Evolutionary conservation across 495 filamentous ascomycete species (phyloP).

Genomic region (Eremomyces bilateralis): DNA sequence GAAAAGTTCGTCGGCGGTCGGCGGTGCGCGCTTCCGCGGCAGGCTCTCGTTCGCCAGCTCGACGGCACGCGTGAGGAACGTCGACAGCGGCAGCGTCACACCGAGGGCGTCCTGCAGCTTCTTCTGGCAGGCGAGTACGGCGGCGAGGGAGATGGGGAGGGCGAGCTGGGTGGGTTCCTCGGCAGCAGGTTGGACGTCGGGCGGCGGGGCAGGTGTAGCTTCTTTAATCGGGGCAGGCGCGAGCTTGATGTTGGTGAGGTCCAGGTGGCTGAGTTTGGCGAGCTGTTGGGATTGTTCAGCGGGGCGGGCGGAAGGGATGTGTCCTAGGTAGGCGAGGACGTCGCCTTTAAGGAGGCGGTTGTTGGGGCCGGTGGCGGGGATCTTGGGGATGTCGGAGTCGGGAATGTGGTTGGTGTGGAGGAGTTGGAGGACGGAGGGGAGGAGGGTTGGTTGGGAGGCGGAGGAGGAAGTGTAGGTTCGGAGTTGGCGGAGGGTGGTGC

Average conservation of each 20-base stretch:
- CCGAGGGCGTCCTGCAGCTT: constrained; percentile 54
- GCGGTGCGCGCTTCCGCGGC: constrained; percentile 39
- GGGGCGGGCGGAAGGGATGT: constrained; percentile 45
- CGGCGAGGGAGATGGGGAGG: constrained; percentile 52
- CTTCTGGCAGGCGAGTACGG: constrained; percentile 58
- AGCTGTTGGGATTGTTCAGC: constrained; percentile 45
- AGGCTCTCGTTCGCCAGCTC: constrained; percentile 71
- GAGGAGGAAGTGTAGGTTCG: too few species aligned
- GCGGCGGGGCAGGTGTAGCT: constrained; percentile 21
- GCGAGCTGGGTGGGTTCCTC: constrained; percentile 30
- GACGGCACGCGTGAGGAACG: constrained; percentile 65
- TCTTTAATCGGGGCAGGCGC: constrained; percentile 18
- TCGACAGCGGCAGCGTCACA: constrained; percentile 61
- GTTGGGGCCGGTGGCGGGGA: constrained; percentile 69
- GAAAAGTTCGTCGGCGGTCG: constrained; percentile 65
- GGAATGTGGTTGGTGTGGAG: constrained; percentile 56
- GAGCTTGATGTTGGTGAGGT: constrained; percentile 87
- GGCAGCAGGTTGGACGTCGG: constrained; percentile 5
- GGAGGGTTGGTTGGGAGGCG: too few species aligned
- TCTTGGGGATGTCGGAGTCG: constrained; percentile 48
- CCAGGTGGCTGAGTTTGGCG: constrained; percentile 56
- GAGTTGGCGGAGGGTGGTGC: too few species aligned
- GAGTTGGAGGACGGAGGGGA: constrained; percentile 67
- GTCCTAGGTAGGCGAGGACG: constrained; percentile 73
- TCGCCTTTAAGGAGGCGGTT: constrained; percentile 89